Evolutionary conservation across 2,329 filamentous ascomycete genomes (phyloP), one percentile per base, ranked within the genome.

Genomic region (Penicillium brasilianum): DNA sequence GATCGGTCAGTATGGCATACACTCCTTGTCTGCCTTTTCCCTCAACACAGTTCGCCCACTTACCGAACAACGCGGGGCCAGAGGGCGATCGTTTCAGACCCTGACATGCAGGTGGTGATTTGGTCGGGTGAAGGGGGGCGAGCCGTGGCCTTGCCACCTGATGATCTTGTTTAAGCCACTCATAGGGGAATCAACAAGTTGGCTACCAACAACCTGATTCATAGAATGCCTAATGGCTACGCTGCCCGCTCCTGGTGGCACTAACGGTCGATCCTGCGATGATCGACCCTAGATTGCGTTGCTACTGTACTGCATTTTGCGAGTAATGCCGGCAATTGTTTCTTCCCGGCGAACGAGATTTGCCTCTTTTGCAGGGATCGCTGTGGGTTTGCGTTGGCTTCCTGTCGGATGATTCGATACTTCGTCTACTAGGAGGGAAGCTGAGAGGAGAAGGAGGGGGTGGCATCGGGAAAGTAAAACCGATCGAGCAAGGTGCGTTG

Each of bases 211-310:
- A 41, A 41, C 39, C 39, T 43, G 18, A 18, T 43, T 22, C 39
- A 43, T 11, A 43, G 22, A 46, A 16, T 25, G 20, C 11, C 14
- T 22, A 10, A 46, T 46, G 43, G 20, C 20, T 46, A 16, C 13
- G 25, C 14, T 48, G 14, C 44, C 14, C 49, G n/a, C 18, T 13
- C 34, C 34, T 34, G 50, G 50, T 43, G 36, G 39, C 48, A 43
- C 62, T 64, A 63, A 61, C 41, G 57, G 62, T 41, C 54, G 64
- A 67, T 67, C 65, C 59, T 62, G 37, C 41, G 58, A 44, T 59
- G 62, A 66, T 66, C 66, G 60, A 60, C 62, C 3, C 30, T 51
- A 32, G 44, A 39, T 22, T 22, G 39, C 18, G 37, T 41, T 30
- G 16, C 10, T 13, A 28, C 25, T 6, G 25, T 50, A 46, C 25